Percentiles rank a stretch among this genome's conserved stretches.
Evolutionary conservation across 352 stramenopile genomes (phyloP).

Genomic region (Phytophthora macrochlamydospora): DNA sequence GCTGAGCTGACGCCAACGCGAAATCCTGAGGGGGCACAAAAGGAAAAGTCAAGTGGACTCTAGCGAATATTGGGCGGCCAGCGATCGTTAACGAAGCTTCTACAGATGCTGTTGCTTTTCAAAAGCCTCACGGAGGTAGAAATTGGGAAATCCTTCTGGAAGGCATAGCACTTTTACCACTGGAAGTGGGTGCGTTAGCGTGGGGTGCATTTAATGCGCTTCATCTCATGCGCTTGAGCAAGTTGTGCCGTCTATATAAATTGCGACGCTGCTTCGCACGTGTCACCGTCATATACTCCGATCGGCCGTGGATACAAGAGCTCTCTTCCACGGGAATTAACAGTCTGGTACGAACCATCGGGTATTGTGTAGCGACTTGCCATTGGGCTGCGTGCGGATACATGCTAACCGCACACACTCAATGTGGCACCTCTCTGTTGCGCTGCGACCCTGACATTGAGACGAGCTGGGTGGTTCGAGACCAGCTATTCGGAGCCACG

Average conservation of each 20-base stretch:
- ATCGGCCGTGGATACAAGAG: slow-evolving; percentile 38
- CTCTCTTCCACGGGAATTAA: slow-evolving; percentile 61
- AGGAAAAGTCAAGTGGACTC: slow-evolving; percentile 42
- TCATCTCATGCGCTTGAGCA: slow-evolving; percentile 54
- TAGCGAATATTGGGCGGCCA: slow-evolving; percentile 35
- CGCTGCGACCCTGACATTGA: slow-evolving; percentile 39
- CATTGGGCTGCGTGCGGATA: slow-evolving; percentile 69
- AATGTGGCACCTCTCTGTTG: slow-evolving; percentile 53
- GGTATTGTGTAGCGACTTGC: slow-evolving; percentile 23
- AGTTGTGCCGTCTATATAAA: slow-evolving; percentile 55
- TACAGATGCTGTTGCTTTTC: background rate
- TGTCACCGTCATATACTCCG: slow-evolving; percentile 53
- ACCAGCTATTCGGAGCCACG: slow-evolving; percentile 43
- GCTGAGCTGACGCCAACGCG: slow-evolving; percentile 11
- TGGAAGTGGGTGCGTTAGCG: slow-evolving; percentile 51
- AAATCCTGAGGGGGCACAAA: slow-evolving; percentile 3
- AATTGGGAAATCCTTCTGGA: slow-evolving; percentile 48
- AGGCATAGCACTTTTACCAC: slow-evolving; percentile 46
- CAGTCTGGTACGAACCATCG: slow-evolving; percentile 42
- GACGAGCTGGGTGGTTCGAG: slow-evolving; percentile 58
- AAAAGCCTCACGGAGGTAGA: slow-evolving; percentile 4
- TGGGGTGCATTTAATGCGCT: slow-evolving; percentile 45
- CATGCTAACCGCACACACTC: slow-evolving; percentile 31
- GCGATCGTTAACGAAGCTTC: slow-evolving; percentile 12
- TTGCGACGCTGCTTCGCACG: slow-evolving; percentile 41